phyloP scores from a whole-genome alignment of 2,329 filamentous ascomycete genomes.

The Mollisiaceae sp. region DNA sequence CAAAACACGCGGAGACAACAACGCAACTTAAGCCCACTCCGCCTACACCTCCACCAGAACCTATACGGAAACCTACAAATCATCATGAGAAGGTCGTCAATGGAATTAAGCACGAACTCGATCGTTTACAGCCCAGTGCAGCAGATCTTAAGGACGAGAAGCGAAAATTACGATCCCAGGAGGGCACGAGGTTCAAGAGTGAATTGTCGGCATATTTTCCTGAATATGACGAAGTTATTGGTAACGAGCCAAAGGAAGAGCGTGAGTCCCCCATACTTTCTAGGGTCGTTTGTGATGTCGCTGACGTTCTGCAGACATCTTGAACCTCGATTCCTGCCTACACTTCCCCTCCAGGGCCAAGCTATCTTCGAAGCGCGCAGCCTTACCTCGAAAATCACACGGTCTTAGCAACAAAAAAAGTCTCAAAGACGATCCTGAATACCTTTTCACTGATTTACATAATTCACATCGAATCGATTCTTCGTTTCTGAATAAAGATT shows the following conservation, averaged over 20 bases:
- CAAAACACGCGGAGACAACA: slow-evolving; percentile 26
- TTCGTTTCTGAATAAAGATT: slow-evolving; percentile 55
- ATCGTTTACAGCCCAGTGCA: slow-evolving; percentile 55
- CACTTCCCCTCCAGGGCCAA: slow-evolving; percentile 61
- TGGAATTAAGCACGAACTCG: slow-evolving; percentile 66
- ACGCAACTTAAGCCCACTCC: slow-evolving; percentile 24
- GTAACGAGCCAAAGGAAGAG: slow-evolving; percentile 78
- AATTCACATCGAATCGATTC: slow-evolving; percentile 63
- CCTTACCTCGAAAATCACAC: slow-evolving; percentile 27
- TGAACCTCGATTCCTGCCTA: slow-evolving; percentile 72
- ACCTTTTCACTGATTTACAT: slow-evolving; percentile 60
- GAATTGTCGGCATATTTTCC: slow-evolving; percentile 90
- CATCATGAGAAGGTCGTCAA: slow-evolving; percentile 64
- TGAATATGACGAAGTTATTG: slow-evolving; percentile 93
- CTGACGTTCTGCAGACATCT: slow-evolving; percentile 61
- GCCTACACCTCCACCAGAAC: slow-evolving; percentile 13
- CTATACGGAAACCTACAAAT: slow-evolving; percentile 39
- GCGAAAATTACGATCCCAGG: slow-evolving; percentile 84
- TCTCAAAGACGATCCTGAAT: slow-evolving; percentile 60
- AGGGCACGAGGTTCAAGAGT: slow-evolving; percentile 85
- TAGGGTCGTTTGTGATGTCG: slow-evolving; percentile 17
- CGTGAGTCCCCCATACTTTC: slow-evolving; percentile 58
- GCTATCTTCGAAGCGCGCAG: slow-evolving; percentile 34
- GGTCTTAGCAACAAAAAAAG: slow-evolving; percentile 41
- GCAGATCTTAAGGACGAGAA: slow-evolving; percentile 57